Evolutionary conservation across 495 filamentous ascomycete genomes (phyloP), one percentile per base, ranked within the genome.

Genomic region (Aspergillus cavernicola): DNA sequence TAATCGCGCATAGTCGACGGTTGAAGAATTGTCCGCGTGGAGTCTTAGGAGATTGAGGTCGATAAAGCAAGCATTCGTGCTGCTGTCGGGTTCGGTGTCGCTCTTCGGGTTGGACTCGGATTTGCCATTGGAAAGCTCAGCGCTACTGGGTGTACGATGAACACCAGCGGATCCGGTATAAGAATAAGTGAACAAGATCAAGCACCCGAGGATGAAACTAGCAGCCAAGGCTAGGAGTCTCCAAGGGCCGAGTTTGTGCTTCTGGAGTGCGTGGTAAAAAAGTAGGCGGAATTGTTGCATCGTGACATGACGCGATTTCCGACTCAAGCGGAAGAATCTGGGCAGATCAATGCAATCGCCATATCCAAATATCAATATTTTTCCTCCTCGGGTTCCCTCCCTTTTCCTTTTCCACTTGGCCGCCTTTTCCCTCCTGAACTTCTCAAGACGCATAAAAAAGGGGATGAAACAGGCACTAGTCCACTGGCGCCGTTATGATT

Each of bases 21-120:
- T 45, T 24, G 46, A 37, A 32, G 26, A 38, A 47, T 54, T 52
- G 24, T 42, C 44, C n/a, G 41, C 31, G 19, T 59, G 41, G 19
- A 53, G 36, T 49, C 60, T 50, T 20, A 63, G 47, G 31, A 57
- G 50, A 20, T 59, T 40, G 18, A 59, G 56, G 23, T 63, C 56
- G 15, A 57, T 31, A 37, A 33, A 56, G 56, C 60, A 63, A 18
- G 53, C 18, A 20, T 35, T 46, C 19, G 26, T 31, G 37, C 45
- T 52, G 36, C 12, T 26, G 23, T 50, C 38, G 31, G 23, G 23
- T 4, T 43, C 18, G 11, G 24, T 16, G 26, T n/a, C 16, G 42
- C 9, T 12, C 7, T 33, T 10, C 31, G 31, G 4, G 11, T 33
- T 10, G 31, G 31, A 11, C 7, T 7, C 2, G 6, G 31, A 33